Conservation (phyloP, 139 green algal genomes). For the Chlamydomonas applanata region DNA sequence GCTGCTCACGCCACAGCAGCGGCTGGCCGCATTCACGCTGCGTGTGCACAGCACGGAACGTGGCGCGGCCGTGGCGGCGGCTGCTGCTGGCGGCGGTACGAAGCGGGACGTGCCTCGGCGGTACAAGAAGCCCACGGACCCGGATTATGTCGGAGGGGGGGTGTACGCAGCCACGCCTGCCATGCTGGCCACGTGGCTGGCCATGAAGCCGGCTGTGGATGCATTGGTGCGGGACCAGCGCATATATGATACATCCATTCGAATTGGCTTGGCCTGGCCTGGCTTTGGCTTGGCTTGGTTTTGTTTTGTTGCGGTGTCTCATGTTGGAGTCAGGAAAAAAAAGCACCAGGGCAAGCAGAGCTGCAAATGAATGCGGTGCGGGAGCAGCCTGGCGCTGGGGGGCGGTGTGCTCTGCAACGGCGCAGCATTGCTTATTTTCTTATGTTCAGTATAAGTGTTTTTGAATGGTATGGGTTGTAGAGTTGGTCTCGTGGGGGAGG, state of each 20-base stretch:
- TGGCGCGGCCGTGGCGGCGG: not conserved
- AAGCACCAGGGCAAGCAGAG: too few relatives aligned
- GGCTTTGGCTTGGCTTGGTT: too few relatives aligned
- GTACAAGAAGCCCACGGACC: conserved; percentile 14
- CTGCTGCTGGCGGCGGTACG: not conserved
- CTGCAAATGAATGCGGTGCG: too few relatives aligned
- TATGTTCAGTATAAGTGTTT: too few relatives aligned
- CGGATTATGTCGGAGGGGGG: conserved; percentile 16
- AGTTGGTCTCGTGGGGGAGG: too few relatives aligned
- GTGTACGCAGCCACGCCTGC: conserved; percentile 8
- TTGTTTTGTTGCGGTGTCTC: too few relatives aligned
- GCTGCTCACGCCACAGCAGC: conserved; percentile 2
- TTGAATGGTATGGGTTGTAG: too few relatives aligned
- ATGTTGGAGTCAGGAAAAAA: too few relatives aligned
- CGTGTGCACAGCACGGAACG: not conserved
- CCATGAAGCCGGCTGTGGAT: conserved; percentile 7
- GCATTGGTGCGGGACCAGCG: conserved; percentile 1
- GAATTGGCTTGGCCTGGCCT: not conserved
- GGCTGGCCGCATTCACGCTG: conserved; percentile 17
- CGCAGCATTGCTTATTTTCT: too few relatives aligned
- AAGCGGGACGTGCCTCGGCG: not conserved
- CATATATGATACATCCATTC: not conserved
- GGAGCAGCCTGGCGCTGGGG: not conserved
- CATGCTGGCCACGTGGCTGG: conserved; percentile 1
- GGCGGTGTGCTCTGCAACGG: not conserved